Base-by-base conservation (phyloP, 306 rosid genomes). In the Trifolium subterraneum region DNA sequence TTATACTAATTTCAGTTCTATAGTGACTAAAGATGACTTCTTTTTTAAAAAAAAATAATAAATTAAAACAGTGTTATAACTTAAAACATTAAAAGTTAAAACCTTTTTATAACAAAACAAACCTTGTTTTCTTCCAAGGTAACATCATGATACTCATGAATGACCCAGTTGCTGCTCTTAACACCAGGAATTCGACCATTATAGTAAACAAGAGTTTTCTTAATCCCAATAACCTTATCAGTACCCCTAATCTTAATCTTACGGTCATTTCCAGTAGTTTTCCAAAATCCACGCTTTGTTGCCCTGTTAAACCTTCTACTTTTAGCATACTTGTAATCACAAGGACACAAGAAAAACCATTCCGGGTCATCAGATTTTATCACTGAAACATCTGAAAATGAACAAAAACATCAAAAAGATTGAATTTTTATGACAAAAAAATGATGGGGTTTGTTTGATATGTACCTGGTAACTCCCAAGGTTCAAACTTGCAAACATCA, bases 241-340 rank as follows among this genome's bases (percentile, higher is more conserved):
- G 70, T 81, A n/a, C 70, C 81, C 7, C 44, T 64, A 6, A 3
- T 70, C 82, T 18, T 84, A 48, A 91, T 71, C 0, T 6, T 1
- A 16, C 88, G 61, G 7, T 86, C 90, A 6, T 3, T 31, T 0
- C 97, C 91, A 4, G 96, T 91, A 71, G 70, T 15, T 72, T 93
- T 91, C 98, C 98, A 93, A 63, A 0, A 91, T 3, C 98, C 98
- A n/a, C 0, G 0, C 3, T 3, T 0, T 0, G 98, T 91, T 48
- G 78, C 6, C 83, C 97, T 77, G 48, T 84, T 83, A 4, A 22
- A 0, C 27, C 86, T 72, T 5, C 7, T 56, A 10, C 85, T 82
- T 0, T 72, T 85, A 4, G 68, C 5, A 54, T 79, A 60, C 83
- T 82, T 91, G 64, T 50, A 84, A 9, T 78, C 81, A 1, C 25